Base-by-base conservation (phyloP, 2,329 filamentous ascomycete genomes). In the Aspergillus vadensis region DNA sequence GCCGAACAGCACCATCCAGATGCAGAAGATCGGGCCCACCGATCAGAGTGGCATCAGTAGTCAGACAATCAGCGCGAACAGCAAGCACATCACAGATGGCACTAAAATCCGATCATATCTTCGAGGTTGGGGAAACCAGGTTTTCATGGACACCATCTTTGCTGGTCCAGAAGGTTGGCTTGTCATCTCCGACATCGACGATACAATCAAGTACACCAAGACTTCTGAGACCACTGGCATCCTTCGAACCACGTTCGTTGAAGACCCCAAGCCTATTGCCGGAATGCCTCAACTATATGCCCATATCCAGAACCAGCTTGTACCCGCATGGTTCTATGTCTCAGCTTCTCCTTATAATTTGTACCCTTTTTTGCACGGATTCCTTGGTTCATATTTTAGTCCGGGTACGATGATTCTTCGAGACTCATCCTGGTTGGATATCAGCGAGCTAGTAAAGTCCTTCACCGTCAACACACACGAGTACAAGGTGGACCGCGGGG, bases 301-400 rank as follows among this genome's bases (percentile, higher is more conserved):
- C 21, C 82, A 88, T 58, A 81, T 96, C 10, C 80, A 88, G 48
- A 72, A 73, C 14, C 75, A 79, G 43, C 78, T 87, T 8, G 81
- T 83, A 8, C 89, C 92, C 1, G 85, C 92, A 0, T 97, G 91
- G 84, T 97, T 96, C 81, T 98, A 98, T 76, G 85, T 98, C 50
- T 96, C 91, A 0, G 93, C 94, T 0, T 96, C 92, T 0, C 94
- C 94, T 0, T 97, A 97, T 80, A 97, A 96, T 69, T 85, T 98
- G 9, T 97, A 97, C 72, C 90, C 91, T 0, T 95, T 97, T 76
- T 83, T 98, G 23, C 88, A 85, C 58, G 75, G 82, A 0, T 98
- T 98, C 77, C 83, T 92, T 38, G 79, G 88, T 57, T 73, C 82
- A 1, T 79, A 90, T 75, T 98, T 88, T 72, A 91, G 90, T 0